phyloP scores from a whole-genome alignment of 1,139 yeast genomes.

The Tardiomyces depauwii region DNA sequence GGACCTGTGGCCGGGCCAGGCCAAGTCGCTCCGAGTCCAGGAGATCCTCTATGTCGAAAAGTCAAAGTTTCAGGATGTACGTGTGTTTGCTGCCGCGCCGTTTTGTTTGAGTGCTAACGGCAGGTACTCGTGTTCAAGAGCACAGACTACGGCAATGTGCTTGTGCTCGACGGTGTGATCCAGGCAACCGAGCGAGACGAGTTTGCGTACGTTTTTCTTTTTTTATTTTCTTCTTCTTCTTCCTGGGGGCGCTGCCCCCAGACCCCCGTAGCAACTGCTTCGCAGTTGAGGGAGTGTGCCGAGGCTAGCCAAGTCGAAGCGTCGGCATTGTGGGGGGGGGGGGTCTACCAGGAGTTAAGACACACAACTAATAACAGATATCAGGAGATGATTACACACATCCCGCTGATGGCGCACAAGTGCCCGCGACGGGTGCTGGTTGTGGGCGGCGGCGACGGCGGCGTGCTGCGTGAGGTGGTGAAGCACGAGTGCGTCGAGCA shows the following conservation, averaged over 20 bases:
- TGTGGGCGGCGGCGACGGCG: conserved; percentile 96
- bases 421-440: conserved; percentile 83
- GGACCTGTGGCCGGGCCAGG: conserved; percentile 92
- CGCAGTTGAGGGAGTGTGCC: no score
- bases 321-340: no score
- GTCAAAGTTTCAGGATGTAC: conserved; percentile 72
- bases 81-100: background rate
- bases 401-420: conserved; percentile 83
- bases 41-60: conserved; percentile 69
- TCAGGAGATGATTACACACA: conserved; percentile 91
- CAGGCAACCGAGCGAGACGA: conserved; percentile 94
- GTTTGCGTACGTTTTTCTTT: conserved; percentile 36
- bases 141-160: conserved; percentile 79
- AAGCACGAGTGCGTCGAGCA: conserved; percentile 75
- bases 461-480: conserved; percentile 84
- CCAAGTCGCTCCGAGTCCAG: conserved; percentile 76
- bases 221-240: no score
- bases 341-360: no score
- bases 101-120: conserved; percentile 5
- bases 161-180: conserved; percentile 82
- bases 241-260: no score
- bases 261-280: no score
- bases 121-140: conserved; percentile 67
- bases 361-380: conserved; percentile 23
- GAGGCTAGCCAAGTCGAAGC: no score